Evolutionary conservation across 495 filamentous ascomycete species (phyloP), one percentile per base, ranked within the genome.

Genomic region (Clavariopsis aquatica): DNA sequence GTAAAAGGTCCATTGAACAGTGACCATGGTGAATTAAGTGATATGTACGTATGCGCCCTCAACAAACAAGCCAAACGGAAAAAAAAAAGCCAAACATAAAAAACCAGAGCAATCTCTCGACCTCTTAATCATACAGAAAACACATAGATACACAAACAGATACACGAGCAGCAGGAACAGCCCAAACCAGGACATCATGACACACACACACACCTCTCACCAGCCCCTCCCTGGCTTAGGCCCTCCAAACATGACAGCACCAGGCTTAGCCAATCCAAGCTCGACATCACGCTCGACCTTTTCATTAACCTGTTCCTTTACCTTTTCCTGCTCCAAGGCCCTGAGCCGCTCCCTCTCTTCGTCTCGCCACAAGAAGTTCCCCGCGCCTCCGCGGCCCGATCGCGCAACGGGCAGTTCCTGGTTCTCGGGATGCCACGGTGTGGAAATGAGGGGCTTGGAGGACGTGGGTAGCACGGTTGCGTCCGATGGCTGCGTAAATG

Each of bases 311-410:
- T 66, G 73, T 72, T 83, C 79, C 1, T 83, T 79, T 57, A 77
- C 79, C 64, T 65, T 71, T 70, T 76, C 57, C 51, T 83, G 74
- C 72, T 72, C 68, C 60, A 72, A 58, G 64, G 74, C 66, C 43
- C 76, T 56, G 60, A 72, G 71, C 55, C 64, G 52, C 63, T 78
- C 76, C 60, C 69, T 64, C 65, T 73, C 68, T 73, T 65, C 57
- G 62, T 58, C 67, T 57, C 59, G 66, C 49, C 63, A 74, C 9
- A 58, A 45, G 49, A 68, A 86, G 72, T 87, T 87, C 13, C 85
- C 85, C 6, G 83, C 82, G 22, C 85, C 85, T 19, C 85, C 85
- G 24, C 85, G 74, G 0, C 85, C 84, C 22, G 60, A 41, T 26
- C 55, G 5, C 26, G 46, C 65, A 36, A 69, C 58, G 24, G 60